Percentiles rank a stretch among this genome's conserved stretches.
Conservation (phyloP, 1,284 basidiomycete species). For the Hypsizygus ulmarius region DNA sequence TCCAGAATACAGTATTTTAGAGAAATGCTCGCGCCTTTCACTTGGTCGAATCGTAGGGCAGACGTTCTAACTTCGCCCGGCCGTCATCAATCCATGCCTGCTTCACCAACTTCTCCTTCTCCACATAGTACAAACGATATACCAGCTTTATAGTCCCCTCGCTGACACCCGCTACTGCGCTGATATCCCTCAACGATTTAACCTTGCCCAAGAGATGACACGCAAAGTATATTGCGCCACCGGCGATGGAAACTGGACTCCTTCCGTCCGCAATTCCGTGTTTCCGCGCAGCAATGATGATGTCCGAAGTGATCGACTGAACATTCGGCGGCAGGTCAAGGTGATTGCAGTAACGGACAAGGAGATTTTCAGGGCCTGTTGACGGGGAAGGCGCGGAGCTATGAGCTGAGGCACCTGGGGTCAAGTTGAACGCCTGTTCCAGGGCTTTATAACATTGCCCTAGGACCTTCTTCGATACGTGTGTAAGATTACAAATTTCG, state of each 20-base stretch:
- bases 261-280: conserved; percentile 90
- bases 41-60: conserved; percentile 38
- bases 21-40: conserved; percentile 13
- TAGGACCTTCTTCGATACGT: conserved; percentile 93
- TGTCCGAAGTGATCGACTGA: conserved; percentile 81
- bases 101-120: conserved; percentile 74
- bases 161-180: conserved; percentile 94
- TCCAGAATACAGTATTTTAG: no score
- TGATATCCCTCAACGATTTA: conserved; percentile 84
- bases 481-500: conserved; percentile 92
- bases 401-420: conserved; percentile 61
- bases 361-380: conserved; percentile 79
- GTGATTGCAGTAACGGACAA: conserved; percentile 95
- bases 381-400: conserved; percentile 40
- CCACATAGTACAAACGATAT: conserved; percentile 68
- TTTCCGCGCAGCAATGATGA: conserved; percentile 80
- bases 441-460: conserved; percentile 95
- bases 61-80: conserved; percentile 57
- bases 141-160: conserved; percentile 95
- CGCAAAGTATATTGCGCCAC: conserved; percentile 94
- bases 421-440: conserved; percentile 88
- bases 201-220: conserved; percentile 75
- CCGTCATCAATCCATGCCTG: conserved; percentile 79
- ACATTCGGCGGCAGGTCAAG: conserved; percentile 84
- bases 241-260: conserved; percentile 94